These are phyloP conservation scores for Tuber umbilicatum DNA, from an alignment of 495 filamentous ascomycete species.

Conservation along the genomic window DNA sequence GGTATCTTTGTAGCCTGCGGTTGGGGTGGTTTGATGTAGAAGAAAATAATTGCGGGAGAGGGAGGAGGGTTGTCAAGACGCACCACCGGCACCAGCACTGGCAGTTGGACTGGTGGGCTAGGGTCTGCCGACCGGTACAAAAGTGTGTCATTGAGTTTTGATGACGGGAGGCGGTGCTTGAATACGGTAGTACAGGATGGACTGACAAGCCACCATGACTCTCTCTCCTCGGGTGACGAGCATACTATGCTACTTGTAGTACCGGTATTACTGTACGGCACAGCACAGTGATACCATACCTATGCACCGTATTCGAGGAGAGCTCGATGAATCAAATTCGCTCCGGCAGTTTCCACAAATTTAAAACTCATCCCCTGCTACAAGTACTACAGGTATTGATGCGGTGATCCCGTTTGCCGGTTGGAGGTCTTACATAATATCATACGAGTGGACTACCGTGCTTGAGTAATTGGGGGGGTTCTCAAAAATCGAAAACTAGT, in stretches of 20 bases:
- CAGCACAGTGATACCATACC: too few species aligned
- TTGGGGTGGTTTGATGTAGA: background rate
- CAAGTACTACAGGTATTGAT: background rate
- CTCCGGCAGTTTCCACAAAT: background rate
- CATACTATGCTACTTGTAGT: background rate
- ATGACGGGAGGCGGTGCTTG: too few species aligned
- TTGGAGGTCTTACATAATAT: background rate
- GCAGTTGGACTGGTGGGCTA: background rate
- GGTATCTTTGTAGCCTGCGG: background rate
- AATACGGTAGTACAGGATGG: background rate
- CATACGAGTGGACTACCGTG: too few species aligned
- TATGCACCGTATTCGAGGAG: background rate
- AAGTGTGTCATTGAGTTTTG: constrained; percentile 1
- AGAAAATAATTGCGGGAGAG: background rate
- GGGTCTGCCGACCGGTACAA: background rate
- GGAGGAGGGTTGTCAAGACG: background rate
- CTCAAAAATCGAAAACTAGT: too few species aligned
- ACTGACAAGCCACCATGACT: background rate
- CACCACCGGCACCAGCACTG: background rate
- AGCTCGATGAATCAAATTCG: background rate
- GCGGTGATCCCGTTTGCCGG: background rate
- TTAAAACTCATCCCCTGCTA: background rate
- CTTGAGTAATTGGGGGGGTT: too few species aligned
- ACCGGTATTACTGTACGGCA: background rate
- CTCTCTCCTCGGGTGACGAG: too few species aligned